Evolutionary conservation across 2,329 filamentous ascomycete genomes (phyloP), one percentile per base, ranked within the genome.

Genomic region (Sporothrix brunneoviolacea): DNA sequence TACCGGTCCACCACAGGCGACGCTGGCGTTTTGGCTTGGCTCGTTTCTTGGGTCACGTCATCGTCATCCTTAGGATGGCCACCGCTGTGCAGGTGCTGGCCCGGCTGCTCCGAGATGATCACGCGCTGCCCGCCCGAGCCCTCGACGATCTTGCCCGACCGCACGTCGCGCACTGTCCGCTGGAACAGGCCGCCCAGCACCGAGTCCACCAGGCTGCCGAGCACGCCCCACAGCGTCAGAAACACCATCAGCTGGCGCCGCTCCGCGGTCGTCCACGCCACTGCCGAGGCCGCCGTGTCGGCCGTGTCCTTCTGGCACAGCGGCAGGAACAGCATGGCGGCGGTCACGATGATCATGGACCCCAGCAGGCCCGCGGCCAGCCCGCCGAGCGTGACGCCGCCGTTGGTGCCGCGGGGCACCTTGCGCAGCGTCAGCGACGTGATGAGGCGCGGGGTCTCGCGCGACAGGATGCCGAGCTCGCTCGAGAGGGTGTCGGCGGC

Each of bases 401-500:
- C 93, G 63, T 98, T 98, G 37, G 93, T 97, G 44, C 93, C 93
- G 1, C 80, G 84, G 0, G 93, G 91, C 0, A 97, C 93, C 56
- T 80, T 77, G 53, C 86, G 83, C 61, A 93, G 76, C 4, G 70
- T 82, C 15, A 77, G 81, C 13, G 87, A 91, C 4, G 89, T 96
- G 63, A 98, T 91, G 33, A 98, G 79, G 32, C 91, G 82, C 8
- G 93, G 93, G 39, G 80, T 72, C 21, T 77, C 77, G 53, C 76
- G 80, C 7, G 91, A 86, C 12, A 98, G 75, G 51, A 98, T 98
- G 13, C 93, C 93, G 18, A 98, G 82, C 70, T 98, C 93, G 10
- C 90, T 95, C 51, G 87, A 91, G 65, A 96, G 93, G 0, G 93
- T 98, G 66, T 98, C 93, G 44, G 91, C 88, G 18, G 89, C 83